Conservation (phyloP, 73 alveolate genomes). For the Tetrahymena malaccensis region DNA sequence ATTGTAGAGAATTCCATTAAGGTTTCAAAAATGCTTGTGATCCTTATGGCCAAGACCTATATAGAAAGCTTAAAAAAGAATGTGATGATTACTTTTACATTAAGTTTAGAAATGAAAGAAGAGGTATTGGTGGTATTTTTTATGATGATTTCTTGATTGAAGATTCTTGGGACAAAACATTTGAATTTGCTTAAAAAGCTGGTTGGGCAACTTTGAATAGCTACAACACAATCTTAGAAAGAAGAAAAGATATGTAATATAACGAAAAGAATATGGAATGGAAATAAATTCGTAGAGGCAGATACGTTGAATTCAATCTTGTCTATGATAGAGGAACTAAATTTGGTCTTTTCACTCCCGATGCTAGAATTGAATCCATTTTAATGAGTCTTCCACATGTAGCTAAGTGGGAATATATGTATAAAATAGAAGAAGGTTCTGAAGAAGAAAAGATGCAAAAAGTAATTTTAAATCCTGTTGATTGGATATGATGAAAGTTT, state of each 20-base stretch:
- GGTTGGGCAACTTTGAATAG: slow-evolving; percentile 31
- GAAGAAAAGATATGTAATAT: slow-evolving; percentile 36
- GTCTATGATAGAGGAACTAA: slow-evolving; percentile 83
- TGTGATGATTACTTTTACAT: slow-evolving; percentile 74
- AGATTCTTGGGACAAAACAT: slow-evolving; percentile 30
- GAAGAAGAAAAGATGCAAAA: slow-evolving; percentile 57
- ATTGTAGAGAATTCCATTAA: slow-evolving; percentile 51
- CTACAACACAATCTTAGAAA: slow-evolving; percentile 41
- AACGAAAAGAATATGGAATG: slow-evolving; percentile 57
- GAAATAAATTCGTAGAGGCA: slow-evolving; percentile 74
- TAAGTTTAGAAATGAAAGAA: slow-evolving; percentile 58
- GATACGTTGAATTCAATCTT: slow-evolving; percentile 78
- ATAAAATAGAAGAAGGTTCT: slow-evolving; percentile 46
- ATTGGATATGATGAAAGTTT: slow-evolving; percentile 45
- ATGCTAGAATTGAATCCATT: slow-evolving; percentile 71
- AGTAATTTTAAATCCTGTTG: slow-evolving; percentile 63
- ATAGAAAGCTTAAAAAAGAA: slow-evolving; percentile 41
- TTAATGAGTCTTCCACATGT: slow-evolving; percentile 70
- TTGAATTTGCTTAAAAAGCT: slow-evolving; percentile 18
- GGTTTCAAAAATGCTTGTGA: slow-evolving; percentile 42
- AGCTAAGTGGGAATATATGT: slow-evolving; percentile 68
- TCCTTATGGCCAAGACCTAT: slow-evolving; percentile 19
- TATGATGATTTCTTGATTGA: slow-evolving; percentile 65
- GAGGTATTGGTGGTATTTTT: slow-evolving; percentile 89
- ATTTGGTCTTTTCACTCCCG: slow-evolving; percentile 76